Evolutionary conservation across 352 stramenopile genomes (phyloP), one percentile per base, ranked within the genome.

Genomic region (Globisporangium uncinulatum): DNA sequence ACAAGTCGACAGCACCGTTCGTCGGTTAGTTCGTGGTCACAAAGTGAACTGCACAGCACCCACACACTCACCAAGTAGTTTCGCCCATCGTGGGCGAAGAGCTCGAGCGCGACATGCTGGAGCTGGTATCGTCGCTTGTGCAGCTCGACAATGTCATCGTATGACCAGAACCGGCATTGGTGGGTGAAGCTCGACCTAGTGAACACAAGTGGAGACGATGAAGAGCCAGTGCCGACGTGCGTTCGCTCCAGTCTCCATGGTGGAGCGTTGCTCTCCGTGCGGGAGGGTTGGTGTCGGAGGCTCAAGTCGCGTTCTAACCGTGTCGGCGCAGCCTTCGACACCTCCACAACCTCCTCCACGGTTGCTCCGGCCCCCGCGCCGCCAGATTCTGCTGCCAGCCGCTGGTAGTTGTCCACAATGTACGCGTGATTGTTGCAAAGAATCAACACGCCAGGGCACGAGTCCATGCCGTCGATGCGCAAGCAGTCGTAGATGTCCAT

Each of bases 51-150:
- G 37, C 17, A 34, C 20, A 56, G 19, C 20, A 34, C 17, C 41
- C 10, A 34, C 17, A 48, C 10, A 70, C 74, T 31, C 71, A 90
- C 80, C 71, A 91, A 59, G 59, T 87, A 89, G 46, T 87, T 92
- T 51, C 80, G 75, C 9, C 78, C 79, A 24, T 92, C 80, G 53
- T 79, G 71, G 4, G 73, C 77, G 65, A 92, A 89, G n/a, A 92
- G 57, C 57, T 92, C 82, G 9, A 92, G 65, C 0, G 79, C 80
- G 41, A 92, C 78, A 41, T 89, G 82, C 4, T 76, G 77, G 10
- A 92, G 65, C 56, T 88, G 82, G 51, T 92, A 85, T 19, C 82
- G 76, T 32, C 82, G 71, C 42, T 90, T 92, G 59, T 92, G 82
- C 17, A 92, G 61, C 65, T 92, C 79, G 7, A 71, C 69, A 24